These are phyloP conservation scores for Arxiozyma telluris DNA, from an alignment of 1,139 yeast species.

Conservation along the genomic window DNA sequence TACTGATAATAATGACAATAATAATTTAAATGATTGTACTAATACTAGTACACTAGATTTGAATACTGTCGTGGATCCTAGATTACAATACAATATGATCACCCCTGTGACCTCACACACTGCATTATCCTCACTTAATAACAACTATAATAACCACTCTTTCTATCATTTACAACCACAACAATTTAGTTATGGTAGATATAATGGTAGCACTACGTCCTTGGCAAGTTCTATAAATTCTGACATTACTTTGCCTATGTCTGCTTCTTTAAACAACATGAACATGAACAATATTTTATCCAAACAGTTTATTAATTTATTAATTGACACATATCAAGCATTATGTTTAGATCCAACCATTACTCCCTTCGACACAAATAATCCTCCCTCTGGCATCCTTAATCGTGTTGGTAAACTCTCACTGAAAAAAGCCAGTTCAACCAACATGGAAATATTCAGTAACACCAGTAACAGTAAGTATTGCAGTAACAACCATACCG, in stretches of 20 bases:
- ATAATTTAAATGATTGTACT: background rate
- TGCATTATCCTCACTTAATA: background rate
- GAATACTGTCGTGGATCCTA: conserved; percentile 4
- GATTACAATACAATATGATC: conserved; percentile 9
- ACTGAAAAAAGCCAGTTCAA: conserved; percentile 18
- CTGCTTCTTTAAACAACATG: background rate
- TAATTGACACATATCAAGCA: conserved; percentile 25
- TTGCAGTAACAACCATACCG: background rate
- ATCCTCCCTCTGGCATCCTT: conserved; percentile 31
- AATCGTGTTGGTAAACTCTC: conserved; percentile 27
- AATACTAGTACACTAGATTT: background rate
- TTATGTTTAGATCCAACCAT: conserved; percentile 28
- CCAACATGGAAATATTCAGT: conserved; percentile 20
- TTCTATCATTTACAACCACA: background rate
- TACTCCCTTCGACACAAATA: conserved; percentile 29
- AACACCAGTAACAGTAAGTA: conserved; percentile 18
- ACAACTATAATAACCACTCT: background rate
- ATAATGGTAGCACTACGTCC: conserved; percentile 19
- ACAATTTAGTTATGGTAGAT: background rate
- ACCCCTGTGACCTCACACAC: conserved; percentile 6
- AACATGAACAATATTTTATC: conserved; percentile 11
- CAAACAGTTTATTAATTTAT: conserved; percentile 19
- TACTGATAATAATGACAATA: background rate
- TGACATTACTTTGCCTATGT: conserved; percentile 11
- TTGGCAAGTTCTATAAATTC: conserved; percentile 23